A percentile compares a stretch with the other conserved stretches of the same genome.
phyloP scores from a whole-genome alignment of 2,329 filamentous ascomycete genomes.

The Xylariales sp. region DNA sequence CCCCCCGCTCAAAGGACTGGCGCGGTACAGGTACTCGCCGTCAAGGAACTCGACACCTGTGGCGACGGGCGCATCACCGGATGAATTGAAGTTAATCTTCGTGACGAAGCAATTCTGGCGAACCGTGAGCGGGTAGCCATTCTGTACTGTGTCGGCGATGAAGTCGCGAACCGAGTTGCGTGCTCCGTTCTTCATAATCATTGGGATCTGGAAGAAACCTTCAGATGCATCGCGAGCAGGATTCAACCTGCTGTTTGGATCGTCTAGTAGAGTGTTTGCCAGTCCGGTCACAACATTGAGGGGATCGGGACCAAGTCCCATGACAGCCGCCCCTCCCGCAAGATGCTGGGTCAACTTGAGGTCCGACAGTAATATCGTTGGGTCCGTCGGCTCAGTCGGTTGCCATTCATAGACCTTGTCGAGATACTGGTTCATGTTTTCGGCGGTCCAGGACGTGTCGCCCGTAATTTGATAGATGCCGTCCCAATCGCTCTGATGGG shows the following conservation, averaged over 20 bases:
- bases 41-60: conserved; percentile 7
- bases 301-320: not conserved
- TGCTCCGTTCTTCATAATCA: conserved; percentile 37
- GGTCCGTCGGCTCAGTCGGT: conserved; percentile 41
- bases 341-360: conserved; percentile 38
- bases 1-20: conserved; percentile 7
- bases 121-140: not conserved
- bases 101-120: not conserved
- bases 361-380: conserved; percentile 41
- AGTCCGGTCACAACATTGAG: conserved; percentile 15
- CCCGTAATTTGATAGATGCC: conserved; percentile 11
- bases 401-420: conserved; percentile 16
- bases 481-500: conserved; percentile 54
- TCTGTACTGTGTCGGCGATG: conserved; percentile 34
- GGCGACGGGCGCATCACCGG: not conserved
- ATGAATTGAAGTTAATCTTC: conserved; percentile 3
- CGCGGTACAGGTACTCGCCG: conserved; percentile 1
- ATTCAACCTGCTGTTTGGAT: conserved; percentile 7
- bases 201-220: conserved; percentile 41
- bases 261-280: conserved; percentile 9
- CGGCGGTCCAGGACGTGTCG: conserved; percentile 8
- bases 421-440: conserved; percentile 6
- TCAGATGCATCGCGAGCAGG: conserved; percentile 1
- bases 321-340: conserved; percentile 32
- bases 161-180: conserved; percentile 48